Base-by-base conservation (phyloP, 2,329 filamentous ascomycete species). In the Venturiaceae sp. region DNA sequence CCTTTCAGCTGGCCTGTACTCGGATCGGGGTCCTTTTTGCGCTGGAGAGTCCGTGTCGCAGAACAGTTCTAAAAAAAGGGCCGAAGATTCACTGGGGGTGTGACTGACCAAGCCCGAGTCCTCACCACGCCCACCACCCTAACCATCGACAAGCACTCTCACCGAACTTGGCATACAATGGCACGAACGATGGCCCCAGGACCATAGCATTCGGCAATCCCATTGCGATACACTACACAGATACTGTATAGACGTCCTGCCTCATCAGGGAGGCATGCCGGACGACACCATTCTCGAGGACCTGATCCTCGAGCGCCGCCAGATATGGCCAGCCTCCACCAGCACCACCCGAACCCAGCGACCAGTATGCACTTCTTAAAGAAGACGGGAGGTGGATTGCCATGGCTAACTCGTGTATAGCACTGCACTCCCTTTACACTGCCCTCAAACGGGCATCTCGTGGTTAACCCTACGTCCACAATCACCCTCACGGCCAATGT, bases 381-480 rank as follows among this genome's bases (percentile, higher is more conserved):
- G 14, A 50, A 5, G 2, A 1, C 28, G 30, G 26, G 44, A 28
- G 14, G 5, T 23, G 1, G 2, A 30, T 7, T 26, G 19, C 13
- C 8, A 21, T 58, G n/a, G 21, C 47, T 54, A 39, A 37, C 34
- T 14, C 41, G 5, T n/a, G 16, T 16, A 62, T 68, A 80, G 63
- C 78, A 80, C 64, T 87, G 84, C 66, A 83, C 82, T 21, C 82
- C 83, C 30, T 83, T 84, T 66, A 78, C 81, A 26, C 75, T 87
- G 19, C 83, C 83, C 39, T 81, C 80, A 62, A 74, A 78, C 64
- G 84, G 83, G 58, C 68, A 80, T 64, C 71, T 82, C 63, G 76
- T 79, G 60, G 68, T 87, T 59, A 72, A 74, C 58, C 74, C 77
- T 62, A 77, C 76, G 63, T 75, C 80, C 58, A 75, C 79, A 63